A percentile compares a stretch with the other conserved stretches of the same genome.
Evolutionary conservation across 140 eudicot genomes (phyloP).

Genomic region (Flaveria floridana): DNA sequence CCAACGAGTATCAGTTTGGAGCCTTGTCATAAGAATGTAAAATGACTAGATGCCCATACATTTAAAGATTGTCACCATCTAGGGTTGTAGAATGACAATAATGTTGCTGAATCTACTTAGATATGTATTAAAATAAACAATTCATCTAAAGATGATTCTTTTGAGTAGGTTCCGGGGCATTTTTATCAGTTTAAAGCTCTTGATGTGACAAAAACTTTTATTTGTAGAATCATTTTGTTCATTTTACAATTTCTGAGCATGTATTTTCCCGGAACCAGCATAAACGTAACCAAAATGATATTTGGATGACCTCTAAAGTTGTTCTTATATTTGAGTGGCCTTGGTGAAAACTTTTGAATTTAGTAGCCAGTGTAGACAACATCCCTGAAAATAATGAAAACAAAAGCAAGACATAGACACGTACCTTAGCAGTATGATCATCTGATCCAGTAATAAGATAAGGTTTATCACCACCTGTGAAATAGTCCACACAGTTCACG

Average conservation of each 20-base stretch:
- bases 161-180: neutral
- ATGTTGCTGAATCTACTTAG: no score
- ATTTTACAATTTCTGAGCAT: neutral
- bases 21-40: neutral
- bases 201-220: neutral
- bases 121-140: no score
- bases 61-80: neutral
- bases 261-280: neutral
- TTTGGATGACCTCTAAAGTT: neutral
- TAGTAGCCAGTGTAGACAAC: neutral
- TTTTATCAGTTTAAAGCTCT: neutral
- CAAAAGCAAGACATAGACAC: conserved; percentile 10
- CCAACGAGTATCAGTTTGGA: neutral
- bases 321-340: neutral
- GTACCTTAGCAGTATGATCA: conserved; percentile 86
- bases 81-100: neutral
- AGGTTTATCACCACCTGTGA: conserved; percentile 81
- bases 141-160: neutral
- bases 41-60: neutral
- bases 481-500: conserved; percentile 80
- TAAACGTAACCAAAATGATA: neutral
- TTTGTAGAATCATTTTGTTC: neutral
- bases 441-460: conserved; percentile 83
- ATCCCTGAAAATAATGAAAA: conserved; percentile 11
- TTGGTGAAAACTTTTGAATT: neutral